Evolutionary conservation across 2,329 filamentous ascomycete species (phyloP).

Genomic region (Tolypocladium cylindrosporum): DNA sequence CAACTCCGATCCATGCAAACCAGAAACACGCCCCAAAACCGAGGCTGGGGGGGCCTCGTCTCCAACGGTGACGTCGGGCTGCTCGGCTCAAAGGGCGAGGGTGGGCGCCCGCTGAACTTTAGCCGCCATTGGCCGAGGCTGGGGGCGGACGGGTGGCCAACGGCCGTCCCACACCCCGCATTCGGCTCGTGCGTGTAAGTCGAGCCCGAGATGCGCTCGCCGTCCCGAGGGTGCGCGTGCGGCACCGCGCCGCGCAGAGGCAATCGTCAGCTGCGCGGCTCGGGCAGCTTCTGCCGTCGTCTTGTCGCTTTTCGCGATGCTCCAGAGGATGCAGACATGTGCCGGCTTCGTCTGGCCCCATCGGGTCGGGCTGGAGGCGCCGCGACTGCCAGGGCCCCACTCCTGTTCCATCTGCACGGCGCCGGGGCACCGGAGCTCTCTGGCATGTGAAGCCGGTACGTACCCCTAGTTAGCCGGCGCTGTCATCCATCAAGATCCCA

Average conservation of each 20-base stretch:
- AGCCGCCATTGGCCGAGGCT: constrained; percentile 35
- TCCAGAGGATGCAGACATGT: neutral
- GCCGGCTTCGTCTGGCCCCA: neutral
- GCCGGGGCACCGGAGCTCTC: constrained; percentile 18
- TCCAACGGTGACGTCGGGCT: neutral
- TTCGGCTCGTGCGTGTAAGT: neutral
- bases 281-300: neutral
- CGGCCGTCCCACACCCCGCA: neutral
- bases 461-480: neutral
- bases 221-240: neutral
- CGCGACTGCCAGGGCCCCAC: constrained; percentile 10
- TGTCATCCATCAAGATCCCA: neutral
- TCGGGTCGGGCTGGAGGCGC: neutral
- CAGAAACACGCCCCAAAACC: neutral
- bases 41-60: neutral
- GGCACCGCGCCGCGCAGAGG: neutral
- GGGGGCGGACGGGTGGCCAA: neutral
- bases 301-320: neutral
- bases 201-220: neutral
- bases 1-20: neutral
- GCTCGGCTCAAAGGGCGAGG: constrained; percentile 8
- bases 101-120: constrained; percentile 1
- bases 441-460: constrained; percentile 18
- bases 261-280: no score
- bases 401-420: constrained; percentile 3